Evolutionary conservation across 805 yeast species (phyloP).

Genomic region (Saccharomycopsis vini): DNA sequence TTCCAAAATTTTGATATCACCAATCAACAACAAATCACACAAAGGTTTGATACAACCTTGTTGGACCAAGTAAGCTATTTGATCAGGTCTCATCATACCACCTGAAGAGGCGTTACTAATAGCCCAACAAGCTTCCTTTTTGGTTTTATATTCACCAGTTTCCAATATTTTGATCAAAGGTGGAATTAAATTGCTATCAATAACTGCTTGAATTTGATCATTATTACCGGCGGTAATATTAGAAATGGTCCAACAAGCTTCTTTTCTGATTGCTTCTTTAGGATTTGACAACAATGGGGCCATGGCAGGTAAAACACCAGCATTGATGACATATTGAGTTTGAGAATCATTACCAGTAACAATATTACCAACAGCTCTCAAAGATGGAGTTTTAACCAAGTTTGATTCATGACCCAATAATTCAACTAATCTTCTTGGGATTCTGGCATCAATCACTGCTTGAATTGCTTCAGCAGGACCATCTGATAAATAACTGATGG

Average conservation of each 20-base stretch:
- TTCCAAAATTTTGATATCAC: conserved; percentile 86
- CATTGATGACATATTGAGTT: conserved; percentile 89
- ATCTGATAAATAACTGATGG: conserved; percentile 88
- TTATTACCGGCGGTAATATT: conserved; percentile 96
- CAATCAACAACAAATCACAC: conserved; percentile 81
- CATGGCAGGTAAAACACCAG: conserved; percentile 83
- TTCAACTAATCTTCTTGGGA: conserved; percentile 90
- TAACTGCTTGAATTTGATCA: conserved; percentile 93
- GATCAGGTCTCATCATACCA: conserved; percentile 85
- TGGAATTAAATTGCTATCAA: conserved; percentile 89
- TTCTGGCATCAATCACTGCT: conserved; percentile 93
- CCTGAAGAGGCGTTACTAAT: conserved; percentile 96
- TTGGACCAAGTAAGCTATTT: conserved; percentile 80
- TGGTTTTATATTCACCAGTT: conserved; percentile 88
- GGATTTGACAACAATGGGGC: conserved; percentile 71
- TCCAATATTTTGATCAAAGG: conserved; percentile 72
- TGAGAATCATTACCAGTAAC: conserved; percentile 95
- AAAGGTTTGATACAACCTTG: conserved; percentile 97
- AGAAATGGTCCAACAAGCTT: conserved; percentile 98
- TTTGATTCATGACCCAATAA: conserved; percentile 76
- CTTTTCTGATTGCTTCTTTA: conserved; percentile 89
- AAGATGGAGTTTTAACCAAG: conserved; percentile 90
- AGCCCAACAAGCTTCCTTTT: conserved; percentile 99
- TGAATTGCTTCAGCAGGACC: conserved; percentile 91
- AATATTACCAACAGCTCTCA: conserved; percentile 95